These are phyloP conservation scores for Colletotrichum abscissum DNA, from an alignment of 2,329 filamentous ascomycete species.

Conservation along the genomic window DNA sequence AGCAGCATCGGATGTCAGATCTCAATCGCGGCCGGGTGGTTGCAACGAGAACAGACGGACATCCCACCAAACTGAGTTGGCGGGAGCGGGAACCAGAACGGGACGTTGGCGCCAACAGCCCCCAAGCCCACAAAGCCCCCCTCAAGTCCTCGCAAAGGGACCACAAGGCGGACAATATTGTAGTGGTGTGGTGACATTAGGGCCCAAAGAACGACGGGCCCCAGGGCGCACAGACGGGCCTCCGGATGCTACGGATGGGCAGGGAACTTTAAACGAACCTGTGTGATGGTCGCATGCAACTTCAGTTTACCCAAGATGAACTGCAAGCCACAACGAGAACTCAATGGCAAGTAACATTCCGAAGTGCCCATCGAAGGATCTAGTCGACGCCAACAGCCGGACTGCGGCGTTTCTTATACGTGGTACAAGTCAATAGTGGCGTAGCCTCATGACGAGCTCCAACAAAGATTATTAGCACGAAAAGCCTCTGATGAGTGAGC, in stretches of 20 bases:
- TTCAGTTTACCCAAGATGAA: constrained; percentile 14
- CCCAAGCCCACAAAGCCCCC: not conserved
- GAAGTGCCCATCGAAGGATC: not conserved
- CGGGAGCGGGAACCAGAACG: constrained; percentile 2
- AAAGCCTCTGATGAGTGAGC: not conserved
- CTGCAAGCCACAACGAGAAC: not conserved
- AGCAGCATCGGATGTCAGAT: constrained; percentile 2
- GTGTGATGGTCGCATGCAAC: not conserved
- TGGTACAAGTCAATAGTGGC: not conserved
- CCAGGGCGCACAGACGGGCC: constrained; percentile 13
- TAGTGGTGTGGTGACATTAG: not conserved
- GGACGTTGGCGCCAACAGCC: constrained; percentile 8
- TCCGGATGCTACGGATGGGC: constrained; percentile 4
- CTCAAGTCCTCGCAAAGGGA: not conserved
- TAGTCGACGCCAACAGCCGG: not conserved
- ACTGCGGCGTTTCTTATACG: not conserved
- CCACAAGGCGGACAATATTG: not conserved
- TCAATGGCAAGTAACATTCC: not conserved
- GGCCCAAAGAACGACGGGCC: not conserved
- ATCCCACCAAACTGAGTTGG: not conserved
- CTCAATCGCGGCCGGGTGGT: not conserved
- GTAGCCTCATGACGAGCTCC: not conserved
- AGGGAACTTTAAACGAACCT: constrained; percentile 26
- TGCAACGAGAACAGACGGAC: not conserved
- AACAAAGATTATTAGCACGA: not conserved